Base-by-base conservation (phyloP, 192 early-diverging fungal species). In the Coemansia sp. region DNA sequence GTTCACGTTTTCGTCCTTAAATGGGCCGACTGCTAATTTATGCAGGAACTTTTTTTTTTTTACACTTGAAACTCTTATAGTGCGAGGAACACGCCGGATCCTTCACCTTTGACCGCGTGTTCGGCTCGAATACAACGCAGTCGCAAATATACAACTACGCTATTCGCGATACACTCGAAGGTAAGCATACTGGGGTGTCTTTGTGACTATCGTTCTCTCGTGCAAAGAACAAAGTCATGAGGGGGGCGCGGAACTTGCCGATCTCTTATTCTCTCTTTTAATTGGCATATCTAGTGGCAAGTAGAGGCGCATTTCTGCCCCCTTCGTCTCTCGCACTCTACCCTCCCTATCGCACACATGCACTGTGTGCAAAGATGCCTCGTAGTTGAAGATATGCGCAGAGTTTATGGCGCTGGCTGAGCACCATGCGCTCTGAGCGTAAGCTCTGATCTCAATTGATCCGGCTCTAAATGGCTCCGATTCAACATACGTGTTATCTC, bases 51-150 rank as follows among this genome's bases (percentile, higher is more conserved):
- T 15, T 36, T 49, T 69, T 47, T 69, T 62, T 20, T 12, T 24
- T 57, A 11, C 15, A 49, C 15, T 62, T 36, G 53, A 27, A 5
- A 33, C 7, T 34, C 33, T 13, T 33, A 38, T 85, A 85, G 83
- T 85, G 78, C 67, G 83, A 85, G 82, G 90, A 80, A 81, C 87
- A 78, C 80, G 86, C 76, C 74, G 95, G 87, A 22, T 82, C 86
- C 4, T 97, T 96, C 73, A 90, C 96, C 2, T 98, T 97, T 80
- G 97, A 98, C 79, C 86, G 89, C 20, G 89, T 97, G 49, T 98
- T 98, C 82, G 92, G 92, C 50, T 92, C 89, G 70, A 87, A 89
- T 43, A 88, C 93, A 10, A 87, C 89, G 6, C 97, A 98, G 83
- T 85, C 90, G 47, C 86, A 92, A 44, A 90, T 97, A 24, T 98